phyloP scores from a whole-genome alignment of 768 basidiomycete genomes.

The Leccinum pellstonianum region DNA sequence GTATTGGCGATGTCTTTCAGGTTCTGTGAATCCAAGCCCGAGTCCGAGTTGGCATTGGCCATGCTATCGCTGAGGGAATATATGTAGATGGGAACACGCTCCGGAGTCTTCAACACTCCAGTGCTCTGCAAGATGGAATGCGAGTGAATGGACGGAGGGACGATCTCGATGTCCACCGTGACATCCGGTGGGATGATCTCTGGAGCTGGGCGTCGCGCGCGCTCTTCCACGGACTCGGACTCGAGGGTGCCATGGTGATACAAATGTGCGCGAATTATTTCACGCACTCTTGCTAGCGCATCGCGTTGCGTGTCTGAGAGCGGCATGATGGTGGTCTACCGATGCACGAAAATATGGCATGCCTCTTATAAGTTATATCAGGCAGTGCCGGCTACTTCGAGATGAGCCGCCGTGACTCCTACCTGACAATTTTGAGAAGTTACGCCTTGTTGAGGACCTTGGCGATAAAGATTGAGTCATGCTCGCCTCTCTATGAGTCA shows the following conservation, averaged over 20 bases:
- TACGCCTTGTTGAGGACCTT: neutral
- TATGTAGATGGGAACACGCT: no score
- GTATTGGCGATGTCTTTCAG: neutral
- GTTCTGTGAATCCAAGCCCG: no score
- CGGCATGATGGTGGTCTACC: slow-evolving; percentile 4
- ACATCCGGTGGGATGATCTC: slow-evolving; percentile 3
- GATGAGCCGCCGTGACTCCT: neutral
- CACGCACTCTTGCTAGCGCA: slow-evolving; percentile 5
- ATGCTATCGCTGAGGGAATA: no score
- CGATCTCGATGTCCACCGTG: slow-evolving; percentile 8
- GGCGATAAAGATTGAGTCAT: neutral
- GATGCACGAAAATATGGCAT: neutral
- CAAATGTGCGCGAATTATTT: neutral
- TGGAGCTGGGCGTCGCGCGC: slow-evolving; percentile 4
- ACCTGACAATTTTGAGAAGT: neutral
- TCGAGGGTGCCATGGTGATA: fast-evolving
- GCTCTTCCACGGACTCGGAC: slow-evolving; percentile 15
- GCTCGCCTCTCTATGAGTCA: neutral
- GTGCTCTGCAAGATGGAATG: no score
- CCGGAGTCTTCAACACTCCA: neutral
- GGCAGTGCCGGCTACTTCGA: neutral
- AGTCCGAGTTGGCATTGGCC: no score
- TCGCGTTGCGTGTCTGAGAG: slow-evolving; percentile 17
- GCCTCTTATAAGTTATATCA: neutral
- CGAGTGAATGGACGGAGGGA: no score